phyloP scores from a whole-genome alignment of 2,329 filamentous ascomycete genomes.

The Rhytidhysteron rufulum region DNA sequence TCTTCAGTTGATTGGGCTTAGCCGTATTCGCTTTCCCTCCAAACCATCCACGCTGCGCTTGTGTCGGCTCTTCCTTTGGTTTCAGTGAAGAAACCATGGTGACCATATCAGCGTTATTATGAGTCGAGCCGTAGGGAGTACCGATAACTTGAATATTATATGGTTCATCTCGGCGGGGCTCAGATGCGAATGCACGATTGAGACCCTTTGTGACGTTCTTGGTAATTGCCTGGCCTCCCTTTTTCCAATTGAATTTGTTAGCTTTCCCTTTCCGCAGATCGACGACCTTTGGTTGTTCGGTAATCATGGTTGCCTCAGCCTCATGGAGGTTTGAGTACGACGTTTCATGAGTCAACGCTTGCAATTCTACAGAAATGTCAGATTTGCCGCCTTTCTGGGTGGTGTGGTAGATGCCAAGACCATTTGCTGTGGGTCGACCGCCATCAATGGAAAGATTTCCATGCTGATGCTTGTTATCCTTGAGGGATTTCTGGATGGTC shows the following conservation, averaged over 20 bases:
- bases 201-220: conserved; percentile 93
- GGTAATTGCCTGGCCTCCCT: conserved; percentile 86
- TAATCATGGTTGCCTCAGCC: conserved; percentile 59
- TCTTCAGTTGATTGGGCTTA: conserved; percentile 22
- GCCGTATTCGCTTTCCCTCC: conserved; percentile 13
- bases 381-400: conserved; percentile 36
- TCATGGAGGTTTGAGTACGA: conserved; percentile 45
- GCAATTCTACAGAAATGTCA: conserved; percentile 39
- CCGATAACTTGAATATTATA: conserved; percentile 52
- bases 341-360: conserved; percentile 30
- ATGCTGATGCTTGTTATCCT: conserved; percentile 57
- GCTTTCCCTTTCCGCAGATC: conserved; percentile 91
- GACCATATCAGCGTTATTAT: conserved; percentile 31
- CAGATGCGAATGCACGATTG: conserved; percentile 80
- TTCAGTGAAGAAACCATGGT: conserved; percentile 26
- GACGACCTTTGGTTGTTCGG: conserved; percentile 87
- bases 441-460: conserved; percentile 49
- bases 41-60: conserved; percentile 30
- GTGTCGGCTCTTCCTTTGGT: conserved; percentile 20
- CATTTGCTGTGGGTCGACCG: conserved; percentile 47
- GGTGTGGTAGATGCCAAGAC: conserved; percentile 58
- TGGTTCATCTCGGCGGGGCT: conserved; percentile 51
- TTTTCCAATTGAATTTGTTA: conserved; percentile 99
- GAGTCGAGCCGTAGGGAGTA: conserved; percentile 38
- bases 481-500: conserved; percentile 90